Percentiles rank a stretch among this genome's conserved stretches.
Evolutionary conservation across 768 basidiomycete genomes (phyloP).

Genomic region (Podaxis pistillaris): DNA sequence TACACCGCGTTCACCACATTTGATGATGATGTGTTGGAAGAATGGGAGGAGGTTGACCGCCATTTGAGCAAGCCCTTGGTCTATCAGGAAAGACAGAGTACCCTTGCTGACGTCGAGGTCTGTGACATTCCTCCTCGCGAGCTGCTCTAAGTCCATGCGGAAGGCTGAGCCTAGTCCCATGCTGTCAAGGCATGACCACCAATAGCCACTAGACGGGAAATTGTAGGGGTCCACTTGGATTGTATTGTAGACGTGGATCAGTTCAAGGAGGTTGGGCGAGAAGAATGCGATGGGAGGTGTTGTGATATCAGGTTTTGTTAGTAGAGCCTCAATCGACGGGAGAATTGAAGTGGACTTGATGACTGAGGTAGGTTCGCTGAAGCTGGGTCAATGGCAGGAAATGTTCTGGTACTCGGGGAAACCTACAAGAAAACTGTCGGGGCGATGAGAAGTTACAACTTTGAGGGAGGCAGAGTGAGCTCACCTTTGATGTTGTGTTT

Average conservation of each 20-base stretch:
- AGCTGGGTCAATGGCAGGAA: conserved; percentile 14
- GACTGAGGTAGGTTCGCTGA: conserved; percentile 93
- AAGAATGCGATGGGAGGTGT: conserved; percentile 61
- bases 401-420: neutral
- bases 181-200: conserved; percentile 67
- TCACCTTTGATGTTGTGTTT: conserved; percentile 51
- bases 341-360: conserved; percentile 74
- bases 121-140: conserved; percentile 46
- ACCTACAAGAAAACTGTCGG: conserved; percentile 74
- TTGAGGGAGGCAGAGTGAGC: conserved; percentile 20
- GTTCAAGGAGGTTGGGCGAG: conserved; percentile 86
- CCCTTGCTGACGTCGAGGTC: conserved; percentile 38
- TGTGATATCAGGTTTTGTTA: conserved; percentile 21
- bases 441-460: conserved; percentile 11
- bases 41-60: conserved; percentile 81
- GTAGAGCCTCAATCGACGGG: conserved; percentile 49
- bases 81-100: conserved; percentile 61
- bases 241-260: conserved; percentile 55
- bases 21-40: conserved; percentile 81
- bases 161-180: conserved; percentile 68
- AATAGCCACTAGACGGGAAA: conserved; percentile 50
- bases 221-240: conserved; percentile 43
- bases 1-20: conserved; percentile 74
- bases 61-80: conserved; percentile 75
- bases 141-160: conserved; percentile 60